phyloP scores from a whole-genome alignment of 208 protist genomes.

The Trypanosomatidae sp. region DNA sequence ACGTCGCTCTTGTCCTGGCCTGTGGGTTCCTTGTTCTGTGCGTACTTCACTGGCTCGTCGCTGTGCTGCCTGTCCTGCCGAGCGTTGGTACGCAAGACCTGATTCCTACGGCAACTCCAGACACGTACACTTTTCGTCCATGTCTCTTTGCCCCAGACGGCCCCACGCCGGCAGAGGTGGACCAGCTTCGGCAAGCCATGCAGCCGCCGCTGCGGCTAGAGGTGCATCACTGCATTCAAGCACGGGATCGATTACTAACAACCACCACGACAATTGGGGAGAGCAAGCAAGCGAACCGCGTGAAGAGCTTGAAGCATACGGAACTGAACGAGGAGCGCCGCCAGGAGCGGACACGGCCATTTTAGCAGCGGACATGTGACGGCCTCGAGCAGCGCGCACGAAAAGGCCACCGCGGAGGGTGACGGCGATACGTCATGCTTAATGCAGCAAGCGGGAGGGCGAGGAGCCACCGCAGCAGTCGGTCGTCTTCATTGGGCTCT shows the following conservation, averaged over 20 bases:
- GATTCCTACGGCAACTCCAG: slow-evolving; percentile 44
- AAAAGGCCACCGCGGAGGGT: not conserved
- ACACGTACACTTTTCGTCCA: slow-evolving; percentile 70
- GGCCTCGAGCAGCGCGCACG: not conserved
- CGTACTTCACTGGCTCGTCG: slow-evolving; percentile 33
- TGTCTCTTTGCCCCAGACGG: slow-evolving; percentile 78
- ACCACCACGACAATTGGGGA: slow-evolving; percentile 62
- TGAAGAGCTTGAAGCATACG: slow-evolving; percentile 51
- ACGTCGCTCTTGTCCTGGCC: slow-evolving; percentile 34
- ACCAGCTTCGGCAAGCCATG: slow-evolving; percentile 33
- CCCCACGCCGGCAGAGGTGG: slow-evolving; percentile 28
- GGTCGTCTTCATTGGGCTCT: slow-evolving; percentile 3
- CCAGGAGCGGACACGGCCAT: slow-evolving; percentile 15
- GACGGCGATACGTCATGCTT: slow-evolving; percentile 7
- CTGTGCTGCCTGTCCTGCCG: slow-evolving; percentile 47
- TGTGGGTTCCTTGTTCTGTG: slow-evolving; percentile 42
- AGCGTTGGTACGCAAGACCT: slow-evolving; percentile 3
- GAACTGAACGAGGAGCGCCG: slow-evolving; percentile 36
- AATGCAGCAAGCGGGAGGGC: not conserved
- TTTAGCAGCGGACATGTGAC: not conserved
- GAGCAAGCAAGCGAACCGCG: slow-evolving; percentile 71
- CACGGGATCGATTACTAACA: slow-evolving; percentile 47
- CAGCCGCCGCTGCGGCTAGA: slow-evolving; percentile 35
- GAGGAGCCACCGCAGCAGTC: not conserved
- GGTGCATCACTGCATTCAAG: slow-evolving; percentile 36